Percentiles rank a stretch among this genome's conserved stretches.
These are phyloP conservation scores for Vicia villosa DNA, from an alignment of 306 rosid genomes.

Conservation along the genomic window DNA sequence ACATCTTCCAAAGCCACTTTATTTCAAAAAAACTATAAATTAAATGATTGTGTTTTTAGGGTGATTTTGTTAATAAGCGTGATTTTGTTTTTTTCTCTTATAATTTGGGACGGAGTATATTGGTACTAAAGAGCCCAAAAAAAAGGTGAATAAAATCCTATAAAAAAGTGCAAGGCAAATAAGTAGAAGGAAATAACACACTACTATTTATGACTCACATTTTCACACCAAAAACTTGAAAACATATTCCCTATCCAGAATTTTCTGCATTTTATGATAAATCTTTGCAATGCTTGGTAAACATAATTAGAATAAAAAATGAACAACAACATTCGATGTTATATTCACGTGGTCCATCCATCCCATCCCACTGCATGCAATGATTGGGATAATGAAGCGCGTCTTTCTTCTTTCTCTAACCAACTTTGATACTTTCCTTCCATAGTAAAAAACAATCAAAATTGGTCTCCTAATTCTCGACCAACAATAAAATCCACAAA, in stretches of 20 bases:
- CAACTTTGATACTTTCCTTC: slow-evolving; percentile 6
- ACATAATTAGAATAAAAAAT: neutral
- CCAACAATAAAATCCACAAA: neutral
- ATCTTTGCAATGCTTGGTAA: neutral
- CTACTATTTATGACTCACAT: neutral
- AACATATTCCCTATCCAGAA: neutral
- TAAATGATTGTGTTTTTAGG: too few relatives aligned
- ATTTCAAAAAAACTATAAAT: too few relatives aligned
- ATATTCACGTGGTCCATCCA: neutral
- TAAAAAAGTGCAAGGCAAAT: too few relatives aligned
- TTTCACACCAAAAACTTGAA: neutral
- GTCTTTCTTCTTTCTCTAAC: neutral
- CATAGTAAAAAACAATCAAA: neutral
- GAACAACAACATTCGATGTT: neutral
- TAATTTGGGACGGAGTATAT: too few relatives aligned
- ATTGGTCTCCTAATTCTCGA: neutral
- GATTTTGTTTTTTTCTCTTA: too few relatives aligned
- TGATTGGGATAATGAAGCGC: neutral
- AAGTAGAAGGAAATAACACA: too few relatives aligned
- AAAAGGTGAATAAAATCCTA: too few relatives aligned
- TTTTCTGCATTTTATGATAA: neutral
- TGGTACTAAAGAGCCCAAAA: too few relatives aligned
- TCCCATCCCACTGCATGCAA: neutral
- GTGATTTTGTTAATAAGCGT: too few relatives aligned
- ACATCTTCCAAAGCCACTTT: too few relatives aligned